Evolutionary conservation across 768 basidiomycete genomes (phyloP).

Genomic region (Agaricus bisporus): DNA sequence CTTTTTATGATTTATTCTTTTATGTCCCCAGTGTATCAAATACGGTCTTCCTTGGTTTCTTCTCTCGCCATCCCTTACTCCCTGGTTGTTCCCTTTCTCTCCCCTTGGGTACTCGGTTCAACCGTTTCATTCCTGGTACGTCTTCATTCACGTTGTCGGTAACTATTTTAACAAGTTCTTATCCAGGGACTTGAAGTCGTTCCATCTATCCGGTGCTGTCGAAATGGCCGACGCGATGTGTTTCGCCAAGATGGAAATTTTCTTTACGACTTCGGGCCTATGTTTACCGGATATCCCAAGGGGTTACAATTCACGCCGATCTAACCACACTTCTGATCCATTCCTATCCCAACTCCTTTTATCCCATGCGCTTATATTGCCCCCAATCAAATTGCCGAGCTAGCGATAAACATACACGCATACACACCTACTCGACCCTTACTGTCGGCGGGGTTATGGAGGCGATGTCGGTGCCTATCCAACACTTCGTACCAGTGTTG

Average conservation of each 20-base stretch:
- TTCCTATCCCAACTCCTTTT: not conserved
- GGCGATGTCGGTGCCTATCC: not conserved
- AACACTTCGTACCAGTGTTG: no score
- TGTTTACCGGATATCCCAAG: not conserved
- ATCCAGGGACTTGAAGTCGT: no score
- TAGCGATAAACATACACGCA: not conserved
- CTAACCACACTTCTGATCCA: not conserved
- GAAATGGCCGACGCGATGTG: no score
- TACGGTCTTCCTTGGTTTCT: not conserved
- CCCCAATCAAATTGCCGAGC: not conserved
- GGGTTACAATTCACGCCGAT: not conserved
- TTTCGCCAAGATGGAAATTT: no score
- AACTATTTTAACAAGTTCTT: no score
- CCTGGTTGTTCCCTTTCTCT: no score
- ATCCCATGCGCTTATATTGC: not conserved
- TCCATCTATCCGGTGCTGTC: no score
- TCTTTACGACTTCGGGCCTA: not conserved
- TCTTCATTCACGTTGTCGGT: no score
- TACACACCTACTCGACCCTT: not conserved
- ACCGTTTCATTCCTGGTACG: no score
- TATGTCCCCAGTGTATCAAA: slow-evolving; percentile 5
- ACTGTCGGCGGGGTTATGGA: not conserved
- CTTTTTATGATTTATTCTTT: not conserved
- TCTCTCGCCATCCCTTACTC: not conserved
- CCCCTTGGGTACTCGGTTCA: no score